Evolutionary conservation across 2,329 filamentous ascomycete genomes (phyloP), one percentile per base, ranked within the genome.

Genomic region (Colletotrichum acutatum): DNA sequence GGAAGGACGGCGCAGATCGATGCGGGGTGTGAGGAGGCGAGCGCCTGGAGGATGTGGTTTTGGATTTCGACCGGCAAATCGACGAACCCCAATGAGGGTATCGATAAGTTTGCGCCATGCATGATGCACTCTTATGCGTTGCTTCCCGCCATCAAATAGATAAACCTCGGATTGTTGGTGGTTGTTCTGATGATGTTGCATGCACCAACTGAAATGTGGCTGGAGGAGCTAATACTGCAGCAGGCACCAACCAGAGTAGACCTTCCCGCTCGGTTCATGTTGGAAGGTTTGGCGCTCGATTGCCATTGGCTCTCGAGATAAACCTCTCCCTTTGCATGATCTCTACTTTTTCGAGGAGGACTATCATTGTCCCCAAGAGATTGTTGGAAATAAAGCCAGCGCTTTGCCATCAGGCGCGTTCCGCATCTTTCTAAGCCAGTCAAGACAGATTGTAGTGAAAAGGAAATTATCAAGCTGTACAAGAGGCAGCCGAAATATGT

Each of bases 161-260:
- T 30, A 26, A 28, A 34, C 12, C 9, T 4, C 9, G 11, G 12
- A 14, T 34, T 34, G 12, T 8, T n/a, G 61, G 30, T 32, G 53
- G 61, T 64, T 64, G 61, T 64, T 64, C 22, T 46, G 12, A 53
- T 22, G 32, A 32, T 32, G 46, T 63, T 63, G 42, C 46, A 24
- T 54, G 46, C 19, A 28, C 52, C 46, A 9, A 37, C 11, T 26
- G 60, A 53, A 3, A 34, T 46, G 46, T 63, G 61, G 46, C 14
- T 53, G n/a, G 46, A 53, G 61, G 46, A 49, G 42, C n/a, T 53
- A 34, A 34, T 12, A 2, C 42, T 49, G 42, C 11, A 19, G 42
- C 3, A 63, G n/a, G 11, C n/a, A 53, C 28, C 60, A 53, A 53
- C 30, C 22, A 54, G 46, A 49, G 22, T 49, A 49, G 42, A 49